Base-by-base conservation (phyloP, 805 yeast genomes). In the Kockiozyma suomiensis region DNA sequence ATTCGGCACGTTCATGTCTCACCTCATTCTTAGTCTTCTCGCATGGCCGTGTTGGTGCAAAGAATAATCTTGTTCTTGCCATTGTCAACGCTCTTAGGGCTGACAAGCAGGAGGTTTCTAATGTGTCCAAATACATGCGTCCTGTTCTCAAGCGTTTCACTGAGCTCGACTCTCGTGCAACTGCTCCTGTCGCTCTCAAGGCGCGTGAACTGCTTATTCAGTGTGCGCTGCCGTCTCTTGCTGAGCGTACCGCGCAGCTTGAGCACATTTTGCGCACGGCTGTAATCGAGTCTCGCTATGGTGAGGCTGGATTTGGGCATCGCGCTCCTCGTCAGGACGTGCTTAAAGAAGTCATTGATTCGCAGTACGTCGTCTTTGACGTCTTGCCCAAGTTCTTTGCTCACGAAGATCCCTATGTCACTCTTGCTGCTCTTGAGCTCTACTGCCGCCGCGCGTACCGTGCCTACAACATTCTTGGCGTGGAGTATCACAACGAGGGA, bases 131-230 rank as follows among this genome's bases (percentile, higher is more conserved):
- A 65, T 78, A 83, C 59, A 81, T 94, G 72, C 85, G 89, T 67
- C 83, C 81, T 13, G 82, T 89, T 1, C 82, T 94, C 78, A 87
- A 85, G 75, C 79, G 83, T 58, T 80, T 96, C 68, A 96, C 92
- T 55, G 94, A 89, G 73, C 81, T 94, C 66, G 98, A 93, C 69
- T 83, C 94, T 26, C 87, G 97, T 73, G 84, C 90, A 7, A 85
- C 97, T 38, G 93, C 97, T 30, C 93, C 92, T 79, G 97, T 93
- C 52, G 90, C 97, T 28, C 80, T 94, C 72, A 91, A 90, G 75
- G 97, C 98, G 1, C 85, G 98, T 73, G 99, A 96, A 77, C 88
- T 96, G 61, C 82, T 94, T 70, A 94, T 94, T 70, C 97, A 92
- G 80, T 94, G 97, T 74, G 90, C 98, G 32, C 81, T 94, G 77